phyloP scores from a whole-genome alignment of 306 rosid species.

The Hippophae gyantsensis region DNA sequence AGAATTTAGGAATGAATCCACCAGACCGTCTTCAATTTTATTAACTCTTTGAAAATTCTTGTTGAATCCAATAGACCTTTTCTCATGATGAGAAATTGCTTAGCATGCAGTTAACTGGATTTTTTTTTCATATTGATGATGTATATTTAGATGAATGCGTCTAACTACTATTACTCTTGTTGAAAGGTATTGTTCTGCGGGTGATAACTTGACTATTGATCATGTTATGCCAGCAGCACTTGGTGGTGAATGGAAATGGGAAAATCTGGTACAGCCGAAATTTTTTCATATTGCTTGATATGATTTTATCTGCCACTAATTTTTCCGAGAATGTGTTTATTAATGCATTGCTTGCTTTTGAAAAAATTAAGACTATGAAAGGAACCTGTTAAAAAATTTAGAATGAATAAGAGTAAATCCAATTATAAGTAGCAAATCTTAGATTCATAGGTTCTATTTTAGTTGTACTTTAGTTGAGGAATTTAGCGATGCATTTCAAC shows the following conservation, averaged over 20 bases:
- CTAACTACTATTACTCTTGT: slow-evolving; percentile 20
- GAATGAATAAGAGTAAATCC: too few relatives aligned
- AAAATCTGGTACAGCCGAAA: slow-evolving; percentile 58
- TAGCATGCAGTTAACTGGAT: background rate
- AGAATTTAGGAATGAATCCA: background rate
- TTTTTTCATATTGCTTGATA: background rate
- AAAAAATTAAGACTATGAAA: too few relatives aligned
- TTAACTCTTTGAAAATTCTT: too few relatives aligned
- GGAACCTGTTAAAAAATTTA: too few relatives aligned
- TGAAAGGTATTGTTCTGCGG: slow-evolving; percentile 77
- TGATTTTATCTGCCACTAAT: background rate
- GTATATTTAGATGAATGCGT: background rate
- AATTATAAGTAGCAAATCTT: too few relatives aligned
- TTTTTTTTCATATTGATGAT: background rate
- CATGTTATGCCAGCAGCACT: slow-evolving; percentile 65
- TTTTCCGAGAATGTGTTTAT: background rate
- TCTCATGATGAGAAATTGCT: background rate
- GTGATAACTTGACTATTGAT: slow-evolving; percentile 83
- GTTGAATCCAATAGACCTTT: background rate
- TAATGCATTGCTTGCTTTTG: background rate
- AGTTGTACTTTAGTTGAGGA: too few relatives aligned
- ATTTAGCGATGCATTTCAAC: too few relatives aligned
- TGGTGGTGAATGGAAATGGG: slow-evolving; percentile 97
- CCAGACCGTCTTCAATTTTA: background rate
- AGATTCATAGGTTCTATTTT: too few relatives aligned